Evolutionary conservation across 148 eudicot species (phyloP).

Genomic region (Arctostaphylos glauca): DNA sequence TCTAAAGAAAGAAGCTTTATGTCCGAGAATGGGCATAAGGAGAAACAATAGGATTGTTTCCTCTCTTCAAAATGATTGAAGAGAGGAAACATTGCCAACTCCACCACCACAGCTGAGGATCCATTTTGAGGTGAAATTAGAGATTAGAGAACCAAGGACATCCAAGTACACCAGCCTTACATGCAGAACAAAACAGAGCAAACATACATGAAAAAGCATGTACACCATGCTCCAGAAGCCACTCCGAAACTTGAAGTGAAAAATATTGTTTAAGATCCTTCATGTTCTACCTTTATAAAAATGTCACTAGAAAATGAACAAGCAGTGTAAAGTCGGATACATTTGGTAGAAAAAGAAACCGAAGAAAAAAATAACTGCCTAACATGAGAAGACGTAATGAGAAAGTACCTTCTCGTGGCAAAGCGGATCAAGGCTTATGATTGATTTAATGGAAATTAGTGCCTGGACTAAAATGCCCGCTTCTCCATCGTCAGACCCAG

Average conservation of each 20-base stretch:
- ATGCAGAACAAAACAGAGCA: not conserved
- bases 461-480: conserved; percentile 75
- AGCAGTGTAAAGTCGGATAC: not conserved
- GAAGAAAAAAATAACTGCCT: conserved; percentile 5
- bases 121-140: not conserved
- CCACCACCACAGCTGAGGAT: not conserved
- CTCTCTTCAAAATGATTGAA: not conserved
- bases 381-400: conserved; percentile 7
- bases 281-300: not conserved
- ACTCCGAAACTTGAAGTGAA: not conserved
- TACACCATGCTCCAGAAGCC: not conserved
- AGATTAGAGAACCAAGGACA: not conserved
- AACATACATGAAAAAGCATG: not conserved
- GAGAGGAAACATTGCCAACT: not conserved
- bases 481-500: conserved; percentile 53
- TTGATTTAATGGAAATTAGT: conserved; percentile 67
- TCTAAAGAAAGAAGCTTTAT: not conserved
- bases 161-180: not conserved
- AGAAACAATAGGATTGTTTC: not conserved
- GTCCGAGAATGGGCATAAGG: not conserved
- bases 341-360: not conserved
- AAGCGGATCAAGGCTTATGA: conserved; percentile 72
- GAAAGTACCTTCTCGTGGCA: conserved; percentile 69
- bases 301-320: not conserved
- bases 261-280: not conserved